These are phyloP conservation scores for Colletotrichum sp. DNA, from an alignment of 2,329 filamentous ascomycete species.

Conservation along the genomic window DNA sequence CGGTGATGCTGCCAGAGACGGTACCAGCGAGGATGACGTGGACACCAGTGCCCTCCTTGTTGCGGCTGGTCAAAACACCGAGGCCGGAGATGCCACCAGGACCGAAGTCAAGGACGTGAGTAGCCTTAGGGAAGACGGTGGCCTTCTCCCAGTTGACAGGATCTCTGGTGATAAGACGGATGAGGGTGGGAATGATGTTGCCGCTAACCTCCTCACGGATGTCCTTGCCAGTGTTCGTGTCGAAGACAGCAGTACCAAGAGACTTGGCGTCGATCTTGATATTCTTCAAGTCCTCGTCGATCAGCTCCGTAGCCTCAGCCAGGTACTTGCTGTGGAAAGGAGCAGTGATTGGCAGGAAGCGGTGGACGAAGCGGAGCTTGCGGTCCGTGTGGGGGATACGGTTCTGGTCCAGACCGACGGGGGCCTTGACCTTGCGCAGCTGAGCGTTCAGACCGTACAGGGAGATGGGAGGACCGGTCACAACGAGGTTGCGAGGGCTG, in stretches of 20 bases:
- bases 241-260: constrained; percentile 84
- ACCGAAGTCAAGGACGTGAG: constrained; percentile 95
- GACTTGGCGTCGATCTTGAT: constrained; percentile 75
- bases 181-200: constrained; percentile 83
- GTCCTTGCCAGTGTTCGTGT: constrained; percentile 89
- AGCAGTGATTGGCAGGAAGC: constrained; percentile 95
- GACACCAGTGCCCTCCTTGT: constrained; percentile 98
- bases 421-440: constrained; percentile 94
- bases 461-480: constrained; percentile 94
- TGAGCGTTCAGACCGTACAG: constrained; percentile 95
- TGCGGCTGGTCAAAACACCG: constrained; percentile 94
- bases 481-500: constrained; percentile 95
- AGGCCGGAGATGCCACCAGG: constrained; percentile 96
- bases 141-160: constrained; percentile 96
- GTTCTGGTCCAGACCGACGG: constrained; percentile 96
- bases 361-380: constrained; percentile 95
- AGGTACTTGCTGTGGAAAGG: constrained; percentile 99
- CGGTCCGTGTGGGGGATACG: constrained; percentile 93
- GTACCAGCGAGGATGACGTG: constrained; percentile 93
- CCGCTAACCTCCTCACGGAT: constrained; percentile 72
- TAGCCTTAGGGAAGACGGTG: constrained; percentile 87
- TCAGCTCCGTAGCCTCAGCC: constrained; percentile 77
- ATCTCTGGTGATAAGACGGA: constrained; percentile 94
- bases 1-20: constrained; percentile 87
- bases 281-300: constrained; percentile 86